A percentile compares a stretch with the other conserved stretches of the same genome.
These are phyloP conservation scores for Salix arbutifolia DNA, from an alignment of 345 rosid species.

Conservation along the genomic window DNA sequence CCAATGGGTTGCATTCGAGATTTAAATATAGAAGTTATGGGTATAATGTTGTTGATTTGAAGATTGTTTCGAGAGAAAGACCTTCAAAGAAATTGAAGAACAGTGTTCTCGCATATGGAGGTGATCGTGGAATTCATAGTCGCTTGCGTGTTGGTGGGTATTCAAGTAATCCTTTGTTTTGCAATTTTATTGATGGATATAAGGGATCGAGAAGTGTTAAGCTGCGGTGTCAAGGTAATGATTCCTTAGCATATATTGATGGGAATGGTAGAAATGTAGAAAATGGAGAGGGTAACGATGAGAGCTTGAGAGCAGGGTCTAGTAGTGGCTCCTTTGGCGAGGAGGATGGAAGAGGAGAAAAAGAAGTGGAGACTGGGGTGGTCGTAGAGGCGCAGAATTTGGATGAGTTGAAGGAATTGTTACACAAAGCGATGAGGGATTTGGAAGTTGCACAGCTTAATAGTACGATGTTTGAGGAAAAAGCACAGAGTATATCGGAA, in stretches of 20 bases:
- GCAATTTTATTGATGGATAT: slow-evolving; percentile 22
- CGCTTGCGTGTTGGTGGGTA: slow-evolving; percentile 16
- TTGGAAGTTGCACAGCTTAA: slow-evolving; percentile 74
- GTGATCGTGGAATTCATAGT: slow-evolving; percentile 23
- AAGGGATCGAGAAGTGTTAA: slow-evolving; percentile 29
- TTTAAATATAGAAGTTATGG: slow-evolving; percentile 36
- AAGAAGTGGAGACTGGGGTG: slow-evolving; percentile 29
- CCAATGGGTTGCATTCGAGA: slow-evolving; percentile 30
- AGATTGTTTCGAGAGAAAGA: slow-evolving; percentile 22
- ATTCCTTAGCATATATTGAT: slow-evolving; percentile 55
- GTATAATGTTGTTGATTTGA: slow-evolving; percentile 26
- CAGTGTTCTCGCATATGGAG: slow-evolving; percentile 15
- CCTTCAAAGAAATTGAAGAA: slow-evolving; percentile 27
- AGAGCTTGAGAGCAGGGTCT: slow-evolving; percentile 22
- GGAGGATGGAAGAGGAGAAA: slow-evolving; percentile 30
- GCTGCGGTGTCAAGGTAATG: slow-evolving; percentile 52
- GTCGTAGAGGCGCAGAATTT: slow-evolving; percentile 36
- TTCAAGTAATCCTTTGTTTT: slow-evolving; percentile 28
- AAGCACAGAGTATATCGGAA: slow-evolving; percentile 82
- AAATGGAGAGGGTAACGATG: slow-evolving; percentile 30
- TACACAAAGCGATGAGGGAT: slow-evolving; percentile 58
- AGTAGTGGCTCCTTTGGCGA: slow-evolving; percentile 27
- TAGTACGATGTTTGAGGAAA: slow-evolving; percentile 78
- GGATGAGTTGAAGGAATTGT: slow-evolving; percentile 58
- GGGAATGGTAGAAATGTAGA: slow-evolving; percentile 54